Evolutionary conservation across 345 rosid genomes (phyloP).

Genomic region (Cardamine chenopodiifolia): DNA sequence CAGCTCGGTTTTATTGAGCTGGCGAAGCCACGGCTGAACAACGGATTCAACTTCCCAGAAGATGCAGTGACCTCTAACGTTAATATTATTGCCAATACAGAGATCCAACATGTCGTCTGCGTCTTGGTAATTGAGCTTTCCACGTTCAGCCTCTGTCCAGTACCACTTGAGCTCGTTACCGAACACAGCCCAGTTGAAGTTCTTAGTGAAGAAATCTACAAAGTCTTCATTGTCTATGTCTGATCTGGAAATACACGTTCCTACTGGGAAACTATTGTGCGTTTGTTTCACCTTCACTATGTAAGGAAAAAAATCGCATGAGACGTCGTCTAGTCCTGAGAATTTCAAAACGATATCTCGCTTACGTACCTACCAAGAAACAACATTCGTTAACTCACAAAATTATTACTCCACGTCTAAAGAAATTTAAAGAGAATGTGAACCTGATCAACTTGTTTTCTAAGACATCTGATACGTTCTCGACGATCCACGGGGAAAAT

Average conservation of each 20-base stretch:
- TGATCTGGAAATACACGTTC: slow-evolving; percentile 75
- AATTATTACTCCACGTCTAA: background rate
- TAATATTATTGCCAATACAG: slow-evolving; percentile 61
- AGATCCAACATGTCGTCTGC: slow-evolving; percentile 82
- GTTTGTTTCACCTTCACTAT: slow-evolving; percentile 66
- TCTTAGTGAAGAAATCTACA: slow-evolving; percentile 63
- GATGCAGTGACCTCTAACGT: slow-evolving; percentile 58
- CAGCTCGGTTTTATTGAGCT: slow-evolving; percentile 45
- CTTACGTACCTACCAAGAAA: slow-evolving; percentile 68
- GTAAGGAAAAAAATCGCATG: slow-evolving; percentile 46
- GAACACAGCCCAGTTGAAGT: slow-evolving; percentile 91
- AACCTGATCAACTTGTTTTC: slow-evolving; percentile 69
- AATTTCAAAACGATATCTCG: slow-evolving; percentile 72
- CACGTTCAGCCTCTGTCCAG: slow-evolving; percentile 82
- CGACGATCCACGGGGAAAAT: slow-evolving; percentile 76
- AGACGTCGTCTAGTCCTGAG: slow-evolving; percentile 44
- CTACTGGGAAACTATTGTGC: slow-evolving; percentile 75
- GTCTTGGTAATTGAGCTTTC: slow-evolving; percentile 73
- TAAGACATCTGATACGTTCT: slow-evolving; percentile 63
- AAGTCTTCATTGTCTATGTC: slow-evolving; percentile 84
- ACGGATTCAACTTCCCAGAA: slow-evolving; percentile 59
- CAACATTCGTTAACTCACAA: slow-evolving; percentile 14
- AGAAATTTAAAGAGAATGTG: background rate
- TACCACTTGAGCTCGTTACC: slow-evolving; percentile 94
- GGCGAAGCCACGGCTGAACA: slow-evolving; percentile 53